Evolutionary conservation across 371 early-diverging fungal genomes (phyloP), one percentile per base, ranked within the genome.

Genomic region (Batkoa obscura): DNA sequence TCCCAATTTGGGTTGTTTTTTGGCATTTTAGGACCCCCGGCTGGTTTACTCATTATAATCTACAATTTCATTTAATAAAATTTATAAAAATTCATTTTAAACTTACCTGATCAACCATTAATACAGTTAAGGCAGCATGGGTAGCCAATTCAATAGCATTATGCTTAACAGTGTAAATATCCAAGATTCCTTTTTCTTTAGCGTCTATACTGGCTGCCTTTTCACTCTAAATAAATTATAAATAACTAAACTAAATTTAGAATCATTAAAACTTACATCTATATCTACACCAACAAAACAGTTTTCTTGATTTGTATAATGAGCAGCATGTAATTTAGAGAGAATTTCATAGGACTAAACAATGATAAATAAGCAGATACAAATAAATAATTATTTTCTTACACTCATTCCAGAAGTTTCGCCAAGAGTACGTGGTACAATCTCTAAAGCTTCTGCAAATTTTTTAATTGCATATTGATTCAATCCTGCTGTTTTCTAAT

Each of bases 1-100:
- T 93, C 94, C 92, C 91, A 90, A 72, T 90, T 79, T 59, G 75
- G 72, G 64, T 85, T 76, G 71, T 86, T 75, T 82, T 89, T 85
- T 58, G 82, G 86, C 56, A 83, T 83, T 68, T 92, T 92, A 31
- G 94, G 95, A 5, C 95, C 95, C 52, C 95, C 97, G 34, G 95
- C 95, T 51, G 85, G 88, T 72, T 94, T 94, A 59, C 88, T 86
- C 97, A 96, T 96, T 70, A 96, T 94, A 63, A 96, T 88, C 80
- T 80, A 58, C 23, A 34, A 9, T 31, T 12, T 15, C 38, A 56
- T 49, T 62, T 49, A 3, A 35, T 43, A 13, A 23, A 8, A 55
- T 34, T 34, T 23, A 56, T 23, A 58, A 30, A 50, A 23, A 23
- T 23, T 12, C 2, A 37, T 30, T 1, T 32, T 10, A 39, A 57